Evolutionary conservation across 495 filamentous ascomycete species (phyloP).

Genomic region (Pyronema omphalodes): DNA sequence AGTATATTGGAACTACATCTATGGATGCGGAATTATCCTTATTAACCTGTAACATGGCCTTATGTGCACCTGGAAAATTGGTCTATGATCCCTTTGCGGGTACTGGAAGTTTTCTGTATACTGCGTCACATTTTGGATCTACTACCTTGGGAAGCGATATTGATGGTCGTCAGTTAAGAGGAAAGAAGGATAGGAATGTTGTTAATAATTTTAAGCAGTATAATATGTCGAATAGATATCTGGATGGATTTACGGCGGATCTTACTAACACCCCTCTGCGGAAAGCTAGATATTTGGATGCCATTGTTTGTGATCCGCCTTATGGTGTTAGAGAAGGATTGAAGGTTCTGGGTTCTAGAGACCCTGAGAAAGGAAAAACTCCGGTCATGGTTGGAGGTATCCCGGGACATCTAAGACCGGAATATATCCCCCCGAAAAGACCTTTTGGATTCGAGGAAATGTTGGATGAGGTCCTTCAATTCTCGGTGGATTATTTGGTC

Average conservation of each 20-base stretch:
- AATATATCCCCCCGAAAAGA: conserved; percentile 75
- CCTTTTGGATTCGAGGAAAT: conserved; percentile 83
- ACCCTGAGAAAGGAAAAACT: conserved; percentile 40
- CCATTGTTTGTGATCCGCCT: conserved; percentile 89
- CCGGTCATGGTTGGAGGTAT: conserved; percentile 52
- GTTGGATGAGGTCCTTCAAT: conserved; percentile 73
- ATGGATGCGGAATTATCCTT: conserved; percentile 93
- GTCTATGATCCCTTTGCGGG: conserved; percentile 91
- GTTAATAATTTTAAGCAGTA: conserved; percentile 74
- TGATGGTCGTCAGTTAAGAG: conserved; percentile 69
- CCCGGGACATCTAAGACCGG: conserved; percentile 49
- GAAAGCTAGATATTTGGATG: conserved; percentile 49
- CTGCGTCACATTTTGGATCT: conserved; percentile 78
- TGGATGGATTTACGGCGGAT: conserved; percentile 70
- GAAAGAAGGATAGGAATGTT: conserved; percentile 42
- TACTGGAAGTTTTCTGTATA: conserved; percentile 75
- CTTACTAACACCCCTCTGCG: conserved; percentile 74
- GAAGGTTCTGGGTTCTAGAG: conserved; percentile 61
- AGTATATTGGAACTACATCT: conserved; percentile 84
- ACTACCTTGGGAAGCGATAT: conserved; percentile 72
- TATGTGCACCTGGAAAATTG: conserved; percentile 61
- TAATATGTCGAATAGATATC: conserved; percentile 38
- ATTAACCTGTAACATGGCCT: conserved; percentile 77
- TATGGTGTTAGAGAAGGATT: conserved; percentile 94
- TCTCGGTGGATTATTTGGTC: conserved; percentile 62